Base-by-base conservation (phyloP, 106 monocot genomes). In the Allium fistulosum region DNA sequence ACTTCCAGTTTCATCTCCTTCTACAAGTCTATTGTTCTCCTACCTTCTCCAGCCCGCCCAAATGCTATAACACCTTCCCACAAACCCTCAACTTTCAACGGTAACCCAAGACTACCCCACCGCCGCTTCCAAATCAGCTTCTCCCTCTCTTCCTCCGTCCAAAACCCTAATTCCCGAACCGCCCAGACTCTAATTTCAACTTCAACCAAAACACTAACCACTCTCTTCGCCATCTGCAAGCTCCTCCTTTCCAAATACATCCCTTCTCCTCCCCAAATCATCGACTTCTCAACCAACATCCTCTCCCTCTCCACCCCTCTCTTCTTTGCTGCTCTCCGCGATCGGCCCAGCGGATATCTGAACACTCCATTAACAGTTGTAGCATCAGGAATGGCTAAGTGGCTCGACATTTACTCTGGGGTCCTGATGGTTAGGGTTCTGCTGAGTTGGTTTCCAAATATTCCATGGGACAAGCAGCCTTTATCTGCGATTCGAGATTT, bases 361-460 rank as follows among this genome's bases (percentile, higher is more conserved):
- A 81, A 82, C 71, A 84, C 93, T 2, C 93, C 88, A 62, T 70
- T 93, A 13, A 83, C 85, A 13, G 93, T 85, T 16, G 93, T 83
- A 14, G 84, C 87, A 2, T 73, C 88, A 7, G 93, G 84, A 7
- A 77, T 86, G 76, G 71, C 83, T 11, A 85, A 81, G 76, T 93
- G 93, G 88, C 75, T 93, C n/a, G 88, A 85, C 65, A 78, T 93
- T 11, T 93, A 88, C 62, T 83, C 85, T 37, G 88, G 85, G 53
- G 86, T 93, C 5, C 77, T 93, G 53, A 82, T 93, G 79, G 85
- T 93, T 6, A 58, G 85, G 63, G 85, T 88, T 11, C 75, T 93
- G 18, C 79, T 93, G 56, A 86, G 84, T 49, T 93, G 93, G 88
- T 93, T 93, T 72, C 93, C 93, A 49, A 93, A 93, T 74, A 83